phyloP scores from a whole-genome alignment of 208 protist genomes.

The Kentomonas sorsogonicus region DNA sequence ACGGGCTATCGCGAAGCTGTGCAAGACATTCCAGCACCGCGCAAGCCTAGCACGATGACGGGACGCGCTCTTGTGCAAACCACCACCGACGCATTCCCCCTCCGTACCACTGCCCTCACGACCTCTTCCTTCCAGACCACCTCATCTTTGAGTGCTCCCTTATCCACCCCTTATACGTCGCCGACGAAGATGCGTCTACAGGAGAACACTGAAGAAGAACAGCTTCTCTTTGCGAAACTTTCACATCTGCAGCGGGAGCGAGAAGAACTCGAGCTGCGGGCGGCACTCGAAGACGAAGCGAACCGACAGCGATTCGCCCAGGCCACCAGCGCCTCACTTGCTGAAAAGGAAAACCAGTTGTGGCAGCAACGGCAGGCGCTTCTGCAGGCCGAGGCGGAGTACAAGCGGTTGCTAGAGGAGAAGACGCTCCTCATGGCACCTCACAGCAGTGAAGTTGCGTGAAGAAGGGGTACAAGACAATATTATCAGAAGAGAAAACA shows the following conservation, averaged over 20 bases:
- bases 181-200: too few relatives aligned
- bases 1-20: slow-evolving; percentile 59
- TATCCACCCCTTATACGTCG: too few relatives aligned
- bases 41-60: too few relatives aligned
- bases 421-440: too few relatives aligned
- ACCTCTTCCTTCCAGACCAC: too few relatives aligned
- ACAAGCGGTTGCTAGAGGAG: slow-evolving; percentile 27
- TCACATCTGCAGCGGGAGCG: slow-evolving; percentile 34
- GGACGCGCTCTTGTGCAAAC: too few relatives aligned
- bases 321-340: slow-evolving; percentile 20
- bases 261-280: slow-evolving; percentile 31
- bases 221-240: slow-evolving; percentile 22
- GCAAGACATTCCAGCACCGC: slow-evolving; percentile 67
- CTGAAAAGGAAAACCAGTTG: slow-evolving; percentile 48
- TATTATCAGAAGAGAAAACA: too few relatives aligned
- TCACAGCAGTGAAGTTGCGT: slow-evolving; percentile 7
- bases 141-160: too few relatives aligned
- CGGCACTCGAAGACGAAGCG: slow-evolving; percentile 35
- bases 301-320: slow-evolving; percentile 22
- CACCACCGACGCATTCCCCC: too few relatives aligned
- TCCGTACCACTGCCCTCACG: too few relatives aligned
- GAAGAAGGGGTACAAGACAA: too few relatives aligned
- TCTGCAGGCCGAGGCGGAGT: slow-evolving; percentile 37
- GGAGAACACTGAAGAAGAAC: background rate
- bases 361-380: slow-evolving; percentile 40